A percentile compares a stretch with the other conserved stretches of the same genome.
Conservation (phyloP, 2,329 filamentous ascomycete species). For the Verticillium dahliae region DNA sequence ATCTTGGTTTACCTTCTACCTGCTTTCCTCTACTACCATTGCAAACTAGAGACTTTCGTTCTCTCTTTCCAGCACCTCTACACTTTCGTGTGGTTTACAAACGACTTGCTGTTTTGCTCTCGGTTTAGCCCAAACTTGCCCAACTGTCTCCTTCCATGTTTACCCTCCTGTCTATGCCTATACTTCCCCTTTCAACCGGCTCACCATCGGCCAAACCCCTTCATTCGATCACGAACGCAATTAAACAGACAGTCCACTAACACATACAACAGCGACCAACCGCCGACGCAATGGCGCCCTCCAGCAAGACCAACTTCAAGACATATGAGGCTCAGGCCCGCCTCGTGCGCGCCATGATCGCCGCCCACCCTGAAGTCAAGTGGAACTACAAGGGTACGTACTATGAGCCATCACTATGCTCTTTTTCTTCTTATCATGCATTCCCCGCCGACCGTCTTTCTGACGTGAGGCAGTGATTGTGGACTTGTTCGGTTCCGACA, state of each 20-base stretch:
- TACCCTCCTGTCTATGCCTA: background rate
- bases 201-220: background rate
- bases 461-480: constrained; percentile 33
- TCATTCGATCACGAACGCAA: background rate
- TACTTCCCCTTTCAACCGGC: background rate
- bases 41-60: no score
- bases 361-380: constrained; percentile 45
- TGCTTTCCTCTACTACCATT: background rate
- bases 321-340: constrained; percentile 54
- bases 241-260: background rate
- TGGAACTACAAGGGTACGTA: constrained; percentile 57
- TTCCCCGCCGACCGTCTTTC: constrained; percentile 1
- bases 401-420: background rate
- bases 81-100: background rate
- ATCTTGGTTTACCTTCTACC: background rate
- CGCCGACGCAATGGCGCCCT: constrained; percentile 33
- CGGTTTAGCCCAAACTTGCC: no score
- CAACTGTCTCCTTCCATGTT: no score
- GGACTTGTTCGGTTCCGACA: constrained; percentile 41
- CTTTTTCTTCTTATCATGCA: background rate
- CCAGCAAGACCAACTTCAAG: constrained; percentile 48
- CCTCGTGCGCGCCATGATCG: constrained; percentile 54
- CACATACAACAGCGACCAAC: background rate
- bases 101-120: no score
- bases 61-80: background rate